Evolutionary conservation across 345 rosid species (phyloP).

Genomic region (Isatis tinctoria): DNA sequence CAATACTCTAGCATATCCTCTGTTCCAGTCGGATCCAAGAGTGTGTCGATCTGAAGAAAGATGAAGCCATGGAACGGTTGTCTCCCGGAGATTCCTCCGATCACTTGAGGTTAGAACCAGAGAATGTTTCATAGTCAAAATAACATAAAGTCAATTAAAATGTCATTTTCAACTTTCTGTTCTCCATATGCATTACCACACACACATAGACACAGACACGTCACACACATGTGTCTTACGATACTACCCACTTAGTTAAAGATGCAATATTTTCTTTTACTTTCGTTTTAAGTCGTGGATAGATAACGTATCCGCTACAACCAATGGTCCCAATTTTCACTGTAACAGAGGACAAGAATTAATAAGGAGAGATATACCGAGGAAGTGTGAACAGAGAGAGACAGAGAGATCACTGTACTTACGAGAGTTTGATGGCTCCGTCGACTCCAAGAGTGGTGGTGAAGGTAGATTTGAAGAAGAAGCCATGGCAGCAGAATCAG

Average conservation of each 20-base stretch:
- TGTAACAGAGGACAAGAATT: neutral
- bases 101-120: neutral
- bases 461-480: slow-evolving; percentile 60
- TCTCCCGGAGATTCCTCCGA: neutral
- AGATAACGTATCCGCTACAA: slow-evolving; percentile 7
- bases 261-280: neutral
- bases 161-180: neutral
- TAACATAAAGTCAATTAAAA: neutral
- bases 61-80: neutral
- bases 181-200: neutral
- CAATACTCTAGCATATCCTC: slow-evolving; percentile 5
- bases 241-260: slow-evolving; percentile 5
- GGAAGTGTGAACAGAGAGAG: neutral
- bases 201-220: neutral
- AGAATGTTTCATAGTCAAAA: neutral
- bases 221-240: neutral
- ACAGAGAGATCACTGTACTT: neutral
- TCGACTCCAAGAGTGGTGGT: slow-evolving; percentile 50
- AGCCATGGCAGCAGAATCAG: slow-evolving; percentile 59
- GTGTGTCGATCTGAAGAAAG: neutral
- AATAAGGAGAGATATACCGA: neutral
- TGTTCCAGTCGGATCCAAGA: neutral
- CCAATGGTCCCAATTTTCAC: neutral
- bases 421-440: slow-evolving; percentile 47
- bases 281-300: neutral